phyloP scores from a whole-genome alignment of 345 rosid genomes.

The Eucalyptus microcorys region DNA sequence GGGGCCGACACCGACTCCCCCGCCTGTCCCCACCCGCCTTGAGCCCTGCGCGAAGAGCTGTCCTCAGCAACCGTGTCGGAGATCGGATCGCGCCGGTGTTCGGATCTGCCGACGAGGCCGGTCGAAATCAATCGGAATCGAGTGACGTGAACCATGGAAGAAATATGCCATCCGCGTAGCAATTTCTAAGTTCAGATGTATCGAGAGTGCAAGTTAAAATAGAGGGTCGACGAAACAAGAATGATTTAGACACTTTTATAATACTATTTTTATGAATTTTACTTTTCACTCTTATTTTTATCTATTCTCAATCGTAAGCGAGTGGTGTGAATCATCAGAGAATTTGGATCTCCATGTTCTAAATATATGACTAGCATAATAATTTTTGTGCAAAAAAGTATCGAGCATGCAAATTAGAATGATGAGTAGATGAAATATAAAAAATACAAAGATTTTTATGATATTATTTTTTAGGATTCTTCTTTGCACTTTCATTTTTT shows the following conservation, averaged over 20 bases:
- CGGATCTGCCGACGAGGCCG: too few relatives aligned
- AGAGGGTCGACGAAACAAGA: accelerated
- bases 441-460: accelerated
- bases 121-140: too few relatives aligned
- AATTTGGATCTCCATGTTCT: background rate
- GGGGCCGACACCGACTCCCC: background rate
- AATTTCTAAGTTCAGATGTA: too few relatives aligned
- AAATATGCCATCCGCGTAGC: too few relatives aligned
- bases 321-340: accelerated
- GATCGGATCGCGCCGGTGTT: background rate
- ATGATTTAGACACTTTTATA: too few relatives aligned
- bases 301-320: accelerated
- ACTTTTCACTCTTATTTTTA: too few relatives aligned
- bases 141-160: too few relatives aligned
- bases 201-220: too few relatives aligned
- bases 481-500: background rate
- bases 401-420: accelerated
- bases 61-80: background rate
- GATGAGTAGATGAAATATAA: accelerated
- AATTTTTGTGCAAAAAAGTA: too few relatives aligned
- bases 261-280: too few relatives aligned
- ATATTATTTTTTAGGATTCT: too few relatives aligned
- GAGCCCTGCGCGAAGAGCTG: background rate
- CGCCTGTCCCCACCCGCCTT: background rate
- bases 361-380: accelerated